A percentile compares a stretch with the other conserved stretches of the same genome.
Evolutionary conservation across 2,329 filamentous ascomycete genomes (phyloP).

Genomic region (Biscogniauxia mediterranea): DNA sequence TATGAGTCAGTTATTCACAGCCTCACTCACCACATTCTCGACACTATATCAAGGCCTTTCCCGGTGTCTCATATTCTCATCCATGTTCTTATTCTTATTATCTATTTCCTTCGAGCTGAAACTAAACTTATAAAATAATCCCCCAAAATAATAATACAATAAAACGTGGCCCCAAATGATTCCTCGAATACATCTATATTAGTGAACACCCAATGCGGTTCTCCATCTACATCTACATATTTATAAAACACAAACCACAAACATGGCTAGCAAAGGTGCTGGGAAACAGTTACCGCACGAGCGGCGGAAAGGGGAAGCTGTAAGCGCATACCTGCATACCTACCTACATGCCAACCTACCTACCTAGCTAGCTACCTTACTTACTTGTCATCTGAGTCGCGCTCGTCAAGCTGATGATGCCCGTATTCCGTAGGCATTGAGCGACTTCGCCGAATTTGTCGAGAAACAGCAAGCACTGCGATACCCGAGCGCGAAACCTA

Average conservation of each 20-base stretch:
- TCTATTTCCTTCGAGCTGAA: background rate
- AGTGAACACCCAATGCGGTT: background rate
- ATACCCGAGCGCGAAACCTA: constrained; percentile 46
- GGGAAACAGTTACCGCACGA: constrained; percentile 69
- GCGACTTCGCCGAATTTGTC: constrained; percentile 96
- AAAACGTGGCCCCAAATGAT: constrained; percentile 22
- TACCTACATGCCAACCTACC: too few species aligned
- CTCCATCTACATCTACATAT: constrained; percentile 7
- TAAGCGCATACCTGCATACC: constrained; percentile 40
- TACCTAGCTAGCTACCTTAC: too few species aligned
- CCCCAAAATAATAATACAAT: background rate
- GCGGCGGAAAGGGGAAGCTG: constrained; percentile 81
- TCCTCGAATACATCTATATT: constrained; percentile 24
- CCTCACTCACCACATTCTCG: too few species aligned
- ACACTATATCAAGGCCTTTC: too few species aligned
- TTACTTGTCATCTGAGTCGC: background rate
- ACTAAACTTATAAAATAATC: background rate
- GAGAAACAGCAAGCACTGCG: constrained; percentile 85
- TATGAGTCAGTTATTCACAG: constrained; percentile 1
- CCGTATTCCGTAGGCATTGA: constrained; percentile 61
- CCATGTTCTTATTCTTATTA: background rate
- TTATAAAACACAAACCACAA: constrained; percentile 14
- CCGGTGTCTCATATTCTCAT: too few species aligned
- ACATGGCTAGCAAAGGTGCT: constrained; percentile 53
- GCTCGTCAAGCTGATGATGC: constrained; percentile 5